phyloP scores from a whole-genome alignment of 2,329 filamentous ascomycete genomes.

The Penicillium sp. region DNA sequence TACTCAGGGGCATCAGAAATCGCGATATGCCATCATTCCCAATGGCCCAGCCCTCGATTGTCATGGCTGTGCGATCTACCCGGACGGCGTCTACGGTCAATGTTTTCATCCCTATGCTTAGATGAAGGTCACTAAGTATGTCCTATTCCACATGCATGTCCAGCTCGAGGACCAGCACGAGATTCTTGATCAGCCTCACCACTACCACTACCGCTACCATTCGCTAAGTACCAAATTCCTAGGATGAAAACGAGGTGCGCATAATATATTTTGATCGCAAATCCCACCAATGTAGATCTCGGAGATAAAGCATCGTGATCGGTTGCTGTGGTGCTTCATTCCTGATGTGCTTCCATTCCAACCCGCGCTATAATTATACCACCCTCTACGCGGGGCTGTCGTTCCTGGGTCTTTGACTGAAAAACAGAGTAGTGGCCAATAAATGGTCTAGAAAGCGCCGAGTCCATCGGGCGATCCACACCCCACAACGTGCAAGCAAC shows the following conservation, averaged over 20 bases:
- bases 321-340: background rate
- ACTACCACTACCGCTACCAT: background rate
- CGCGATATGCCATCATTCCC: slow-evolving; percentile 12
- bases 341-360: background rate
- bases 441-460: slow-evolving; percentile 9
- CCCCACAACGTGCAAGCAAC: slow-evolving; percentile 24
- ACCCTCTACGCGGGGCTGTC: slow-evolving; percentile 9
- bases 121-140: background rate
- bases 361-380: slow-evolving; percentile 10
- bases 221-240: no score
- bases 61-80: slow-evolving; percentile 8
- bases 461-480: slow-evolving; percentile 22
- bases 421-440: slow-evolving; percentile 16
- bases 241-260: no score
- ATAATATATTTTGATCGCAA: background rate
- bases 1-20: slow-evolving; percentile 21
- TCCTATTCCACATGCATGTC: background rate
- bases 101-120: background rate
- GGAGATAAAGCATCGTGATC: background rate
- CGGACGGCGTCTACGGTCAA: background rate
- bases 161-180: background rate
- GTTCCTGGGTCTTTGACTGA: slow-evolving; percentile 2
- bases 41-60: slow-evolving; percentile 12
- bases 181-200: background rate
- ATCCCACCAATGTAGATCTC: background rate